A percentile compares a stretch with the other conserved stretches of the same genome.
Conservation (phyloP, 1,284 basidiomycete species). For the Austropuccinia psidii region DNA sequence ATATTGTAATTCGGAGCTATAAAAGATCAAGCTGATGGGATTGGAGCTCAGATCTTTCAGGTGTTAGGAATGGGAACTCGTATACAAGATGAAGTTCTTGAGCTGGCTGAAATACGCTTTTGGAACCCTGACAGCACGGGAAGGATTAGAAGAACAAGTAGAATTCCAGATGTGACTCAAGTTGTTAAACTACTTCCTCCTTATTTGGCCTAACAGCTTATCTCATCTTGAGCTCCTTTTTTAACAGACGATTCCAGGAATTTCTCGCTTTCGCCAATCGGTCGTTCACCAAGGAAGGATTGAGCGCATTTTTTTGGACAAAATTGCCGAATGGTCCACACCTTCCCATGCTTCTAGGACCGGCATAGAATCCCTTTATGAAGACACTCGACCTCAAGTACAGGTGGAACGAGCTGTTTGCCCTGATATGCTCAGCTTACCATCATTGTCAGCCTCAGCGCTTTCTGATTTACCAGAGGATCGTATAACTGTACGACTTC, state of each 20-base stretch:
- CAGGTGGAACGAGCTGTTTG: constrained; percentile 34
- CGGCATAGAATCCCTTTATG: background rate
- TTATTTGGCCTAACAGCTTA: background rate
- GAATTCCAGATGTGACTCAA: constrained; percentile 27
- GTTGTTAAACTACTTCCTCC: background rate
- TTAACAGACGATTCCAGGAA: constrained; percentile 27
- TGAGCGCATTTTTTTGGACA: constrained; percentile 36
- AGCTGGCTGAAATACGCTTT: constrained; percentile 31
- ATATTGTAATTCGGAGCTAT: too few species aligned
- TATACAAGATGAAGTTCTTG: constrained; percentile 16
- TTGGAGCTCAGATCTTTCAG: constrained; percentile 33
- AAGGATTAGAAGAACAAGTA: constrained; percentile 18
- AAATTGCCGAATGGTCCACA: constrained; percentile 33
- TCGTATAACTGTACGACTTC: constrained; percentile 40
- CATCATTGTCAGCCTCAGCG: constrained; percentile 6
- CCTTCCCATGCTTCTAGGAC: background rate
- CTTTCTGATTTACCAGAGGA: constrained; percentile 23
- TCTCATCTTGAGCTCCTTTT: background rate
- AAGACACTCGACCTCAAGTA: background rate
- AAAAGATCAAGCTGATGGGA: too few species aligned
- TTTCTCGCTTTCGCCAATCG: constrained; percentile 28
- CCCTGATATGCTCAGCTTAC: constrained; percentile 32
- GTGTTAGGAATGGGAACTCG: constrained; percentile 30
- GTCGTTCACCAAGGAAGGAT: constrained; percentile 36
- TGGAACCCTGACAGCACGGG: constrained; percentile 27